Base-by-base conservation (phyloP, 495 filamentous ascomycete genomes). In the Hypoxylon cercidicola region DNA sequence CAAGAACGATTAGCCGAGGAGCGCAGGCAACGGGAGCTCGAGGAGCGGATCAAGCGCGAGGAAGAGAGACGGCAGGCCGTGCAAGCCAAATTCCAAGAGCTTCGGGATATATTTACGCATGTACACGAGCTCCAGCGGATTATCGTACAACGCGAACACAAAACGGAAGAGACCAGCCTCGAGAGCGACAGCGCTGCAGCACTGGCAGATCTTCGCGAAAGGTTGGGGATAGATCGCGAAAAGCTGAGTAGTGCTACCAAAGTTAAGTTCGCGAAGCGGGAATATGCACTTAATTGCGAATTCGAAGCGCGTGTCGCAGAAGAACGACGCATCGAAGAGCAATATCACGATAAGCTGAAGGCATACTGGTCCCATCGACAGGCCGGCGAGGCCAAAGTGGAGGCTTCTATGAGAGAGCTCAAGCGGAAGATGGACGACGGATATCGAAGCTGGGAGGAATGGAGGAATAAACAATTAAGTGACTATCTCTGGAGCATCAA, bases 261-360 rank as follows among this genome's bases (percentile, higher is more conserved):
- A 7, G 53, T 41, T 1, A 59, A 67, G 18, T 34, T 77, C 8
- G 35, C 30, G 30, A 53, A 65, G 16, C 50, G 51, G 13, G 73
- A 77, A 57, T 37, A 30, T 4, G 44, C 39, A 25, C 66, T 72
- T 47, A 35, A 69, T n/a, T 40, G 55, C 0, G 76, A 78, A 12
- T 74, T 64, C 40, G 40, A 34, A 4, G 46, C 64, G 18, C 72
- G 77, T 4, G 61, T 59, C 12, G 60, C 53, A 1, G 58, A 66
- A 46, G 75, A 79, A 60, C 51, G 56, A 12, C 55, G 44, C 7
- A 62, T 78, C 15, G 77, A 77, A 62, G 66, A 74, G 2, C 64
- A 73, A 53, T 80, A 80, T 51, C 51, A 60, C 1, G 35, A 20
- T 2, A 50, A 60, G 20, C 64, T 77, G 25, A 45, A 46, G 28